Conservation (phyloP, 768 basidiomycete species). For the Sporobolomyces roseus region DNA sequence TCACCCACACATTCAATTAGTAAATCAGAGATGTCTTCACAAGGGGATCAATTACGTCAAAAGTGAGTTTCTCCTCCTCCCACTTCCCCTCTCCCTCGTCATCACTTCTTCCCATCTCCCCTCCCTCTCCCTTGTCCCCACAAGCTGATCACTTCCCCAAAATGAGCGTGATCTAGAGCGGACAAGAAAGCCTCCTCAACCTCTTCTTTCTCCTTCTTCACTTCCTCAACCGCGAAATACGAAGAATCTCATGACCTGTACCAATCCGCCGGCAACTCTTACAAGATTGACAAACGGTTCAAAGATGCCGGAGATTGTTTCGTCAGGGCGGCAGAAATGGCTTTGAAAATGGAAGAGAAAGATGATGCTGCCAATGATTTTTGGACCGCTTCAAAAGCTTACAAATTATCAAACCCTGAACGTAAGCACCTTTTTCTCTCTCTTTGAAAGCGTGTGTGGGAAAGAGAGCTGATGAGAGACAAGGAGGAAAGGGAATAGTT, state of each 20-base stretch:
- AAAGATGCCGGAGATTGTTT: slow-evolving; percentile 89
- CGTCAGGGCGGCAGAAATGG: slow-evolving; percentile 88
- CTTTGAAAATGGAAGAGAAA: slow-evolving; percentile 76
- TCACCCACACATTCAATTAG: neutral
- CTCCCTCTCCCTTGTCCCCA: neutral
- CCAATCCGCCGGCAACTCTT: slow-evolving; percentile 82
- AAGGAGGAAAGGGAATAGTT: slow-evolving; percentile 54
- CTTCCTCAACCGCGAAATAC: slow-evolving; percentile 72
- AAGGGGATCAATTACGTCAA: slow-evolving; percentile 30
- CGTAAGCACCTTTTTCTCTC: slow-evolving; percentile 55
- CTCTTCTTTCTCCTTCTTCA: slow-evolving; percentile 47
- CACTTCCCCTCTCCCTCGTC: slow-evolving; percentile 1
- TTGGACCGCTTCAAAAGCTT: slow-evolving; percentile 97
- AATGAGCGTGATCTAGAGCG: too few relatives aligned
- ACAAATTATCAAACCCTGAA: slow-evolving; percentile 82
- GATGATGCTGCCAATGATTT: slow-evolving; percentile 97
- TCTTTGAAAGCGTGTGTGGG: neutral
- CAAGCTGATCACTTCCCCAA: neutral
- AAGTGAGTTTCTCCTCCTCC: slow-evolving; percentile 12
- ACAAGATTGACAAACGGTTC: slow-evolving; percentile 77
- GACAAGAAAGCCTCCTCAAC: slow-evolving; percentile 87
- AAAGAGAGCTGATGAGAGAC: neutral
- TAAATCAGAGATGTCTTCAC: slow-evolving; percentile 17
- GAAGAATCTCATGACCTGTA: slow-evolving; percentile 96
- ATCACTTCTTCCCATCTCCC: neutral